These are phyloP conservation scores for Fusarium devonianum DNA, from an alignment of 2,329 filamentous ascomycete genomes.

Conservation along the genomic window DNA sequence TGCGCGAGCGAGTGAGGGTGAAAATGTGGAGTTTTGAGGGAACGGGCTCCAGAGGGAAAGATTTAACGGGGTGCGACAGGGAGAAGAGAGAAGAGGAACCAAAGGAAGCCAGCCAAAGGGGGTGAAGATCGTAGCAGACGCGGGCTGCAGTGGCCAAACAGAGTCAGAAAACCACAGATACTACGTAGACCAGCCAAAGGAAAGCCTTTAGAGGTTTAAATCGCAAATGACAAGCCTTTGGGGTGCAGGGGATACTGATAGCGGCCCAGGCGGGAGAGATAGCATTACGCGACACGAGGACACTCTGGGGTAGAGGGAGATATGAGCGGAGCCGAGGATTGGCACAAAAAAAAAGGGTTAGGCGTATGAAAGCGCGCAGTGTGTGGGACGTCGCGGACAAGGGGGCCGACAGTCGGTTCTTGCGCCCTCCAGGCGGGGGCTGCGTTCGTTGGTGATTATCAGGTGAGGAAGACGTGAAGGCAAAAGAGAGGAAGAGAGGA, in stretches of 20 bases:
- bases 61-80: too few relatives aligned
- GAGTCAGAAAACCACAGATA: slow-evolving; percentile 1
- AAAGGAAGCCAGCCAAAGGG: too few relatives aligned
- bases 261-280: slow-evolving; percentile 36
- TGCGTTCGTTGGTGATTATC: not conserved
- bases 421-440: too few relatives aligned
- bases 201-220: slow-evolving; percentile 26
- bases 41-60: too few relatives aligned
- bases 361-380: too few relatives aligned
- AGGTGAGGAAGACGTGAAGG: not conserved
- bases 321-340: slow-evolving; percentile 37
- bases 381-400: slow-evolving; percentile 1
- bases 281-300: slow-evolving; percentile 40
- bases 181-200: slow-evolving; percentile 4
- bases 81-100: too few relatives aligned
- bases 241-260: slow-evolving; percentile 37
- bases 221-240: slow-evolving; percentile 33
- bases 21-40: slow-evolving; percentile 5
- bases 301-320: slow-evolving; percentile 41
- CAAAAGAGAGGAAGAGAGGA: not conserved
- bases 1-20: slow-evolving; percentile 7
- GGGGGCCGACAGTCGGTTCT: not conserved
- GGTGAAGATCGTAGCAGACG: too few relatives aligned
- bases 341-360: slow-evolving; percentile 6
- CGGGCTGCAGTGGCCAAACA: too few relatives aligned